A percentile compares a stretch with the other conserved stretches of the same genome.
Conservation (phyloP, 306 rosid genomes). For the Sechiopsis laciniata region DNA sequence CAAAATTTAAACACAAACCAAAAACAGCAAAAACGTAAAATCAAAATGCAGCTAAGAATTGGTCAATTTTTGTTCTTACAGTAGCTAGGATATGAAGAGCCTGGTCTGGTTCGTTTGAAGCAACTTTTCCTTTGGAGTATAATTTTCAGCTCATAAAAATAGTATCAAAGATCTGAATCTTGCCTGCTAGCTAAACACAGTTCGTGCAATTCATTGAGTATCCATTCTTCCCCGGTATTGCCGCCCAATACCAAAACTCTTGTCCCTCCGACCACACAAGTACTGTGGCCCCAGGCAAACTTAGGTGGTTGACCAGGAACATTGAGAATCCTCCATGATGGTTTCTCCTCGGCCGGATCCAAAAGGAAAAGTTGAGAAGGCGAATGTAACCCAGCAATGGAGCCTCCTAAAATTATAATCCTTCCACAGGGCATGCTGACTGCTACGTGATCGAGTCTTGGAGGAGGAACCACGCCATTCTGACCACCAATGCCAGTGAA, state of each 20-base stretch:
- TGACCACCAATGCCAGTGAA: conserved; percentile 72
- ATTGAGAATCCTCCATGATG: conserved; percentile 61
- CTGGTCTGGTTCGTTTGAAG: not conserved
- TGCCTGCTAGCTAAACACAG: conserved; percentile 84
- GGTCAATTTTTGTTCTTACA: conserved; percentile 8
- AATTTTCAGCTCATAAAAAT: not conserved
- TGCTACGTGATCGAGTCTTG: conserved; percentile 91
- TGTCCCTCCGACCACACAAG: conserved; percentile 78
- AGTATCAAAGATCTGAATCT: conserved; percentile 49
- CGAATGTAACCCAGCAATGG: conserved; percentile 90
- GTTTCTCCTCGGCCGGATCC: conserved; percentile 96
- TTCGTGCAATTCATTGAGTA: conserved; percentile 91
- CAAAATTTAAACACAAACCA: conserved; percentile 13
- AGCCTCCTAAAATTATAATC: conserved; percentile 84
- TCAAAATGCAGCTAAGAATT: conserved; percentile 1
- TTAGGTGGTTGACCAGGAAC: conserved; percentile 73
- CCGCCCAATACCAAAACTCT: conserved; percentile 93
- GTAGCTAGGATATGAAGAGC: conserved; percentile 4
- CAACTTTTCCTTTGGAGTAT: conserved; percentile 16
- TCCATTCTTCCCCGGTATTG: conserved; percentile 94
- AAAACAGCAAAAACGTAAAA: not conserved
- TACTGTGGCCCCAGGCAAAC: conserved; percentile 66
- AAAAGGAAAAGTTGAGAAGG: conserved; percentile 92
- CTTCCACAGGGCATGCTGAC: conserved; percentile 99
- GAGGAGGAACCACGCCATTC: conserved; percentile 81